These are phyloP conservation scores for Curvularia hawaiiensis DNA, from an alignment of 2,329 filamentous ascomycete species.

Conservation along the genomic window DNA sequence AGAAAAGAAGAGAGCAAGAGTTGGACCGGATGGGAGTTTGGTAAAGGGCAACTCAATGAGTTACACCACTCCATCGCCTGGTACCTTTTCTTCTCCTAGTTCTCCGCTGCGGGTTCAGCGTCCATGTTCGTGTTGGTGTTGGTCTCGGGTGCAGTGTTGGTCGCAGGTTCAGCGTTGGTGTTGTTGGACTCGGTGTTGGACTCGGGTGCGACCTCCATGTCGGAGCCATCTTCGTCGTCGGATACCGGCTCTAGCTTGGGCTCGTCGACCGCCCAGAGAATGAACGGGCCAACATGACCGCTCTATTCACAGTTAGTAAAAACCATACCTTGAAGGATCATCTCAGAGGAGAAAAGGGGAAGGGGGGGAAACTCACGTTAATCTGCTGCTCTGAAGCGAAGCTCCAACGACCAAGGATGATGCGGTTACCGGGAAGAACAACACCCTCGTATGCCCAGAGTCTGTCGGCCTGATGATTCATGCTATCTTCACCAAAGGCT, in stretches of 20 bases:
- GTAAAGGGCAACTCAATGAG: too few relatives aligned
- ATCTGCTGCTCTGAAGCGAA: conserved; percentile 36
- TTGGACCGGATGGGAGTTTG: too few relatives aligned
- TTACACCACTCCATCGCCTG: too few relatives aligned
- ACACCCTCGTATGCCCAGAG: conserved; percentile 58
- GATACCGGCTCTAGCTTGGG: conserved; percentile 4
- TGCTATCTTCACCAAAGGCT: conserved; percentile 50
- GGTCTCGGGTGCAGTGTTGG: too few relatives aligned
- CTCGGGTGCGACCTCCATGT: too few relatives aligned
- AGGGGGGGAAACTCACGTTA: conserved; percentile 20
- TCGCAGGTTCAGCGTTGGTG: too few relatives aligned
- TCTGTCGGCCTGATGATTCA: conserved; percentile 38
- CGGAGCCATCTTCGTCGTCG: neutral
- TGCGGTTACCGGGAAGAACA: conserved; percentile 53
- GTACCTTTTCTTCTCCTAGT: too few relatives aligned
- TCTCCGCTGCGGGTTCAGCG: too few relatives aligned
- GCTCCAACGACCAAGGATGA: conserved; percentile 58
- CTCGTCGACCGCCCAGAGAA: conserved; percentile 48
- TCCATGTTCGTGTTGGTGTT: too few relatives aligned
- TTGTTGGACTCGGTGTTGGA: too few relatives aligned
- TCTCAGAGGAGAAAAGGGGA: neutral
- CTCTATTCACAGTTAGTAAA: conserved; percentile 21
- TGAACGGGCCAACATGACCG: conserved; percentile 35
- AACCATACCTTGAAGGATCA: too few relatives aligned
- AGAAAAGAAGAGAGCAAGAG: too few relatives aligned